Evolutionary conservation across 1,284 basidiomycete genomes (phyloP).

Genomic region (Leccinum angustisporum): DNA sequence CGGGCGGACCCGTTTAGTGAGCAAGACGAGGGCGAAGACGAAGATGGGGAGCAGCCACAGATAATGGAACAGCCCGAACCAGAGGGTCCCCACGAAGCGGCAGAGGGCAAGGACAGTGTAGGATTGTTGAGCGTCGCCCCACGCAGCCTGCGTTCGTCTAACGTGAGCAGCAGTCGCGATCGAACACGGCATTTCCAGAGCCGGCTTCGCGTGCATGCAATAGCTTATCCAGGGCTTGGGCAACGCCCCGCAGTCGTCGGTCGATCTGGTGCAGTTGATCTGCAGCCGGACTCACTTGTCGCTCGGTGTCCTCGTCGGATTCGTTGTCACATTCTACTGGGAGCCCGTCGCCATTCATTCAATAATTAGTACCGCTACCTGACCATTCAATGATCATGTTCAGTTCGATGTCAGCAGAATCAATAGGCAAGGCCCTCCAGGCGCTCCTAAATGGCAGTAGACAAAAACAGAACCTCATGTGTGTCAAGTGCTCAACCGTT

Average conservation of each 20-base stretch:
- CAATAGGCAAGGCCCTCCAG: no score
- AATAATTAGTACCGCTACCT: no score
- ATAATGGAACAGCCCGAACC: conserved; percentile 54
- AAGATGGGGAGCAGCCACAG: conserved; percentile 41
- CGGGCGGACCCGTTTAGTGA: conserved; percentile 34
- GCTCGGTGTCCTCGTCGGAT: conserved; percentile 44
- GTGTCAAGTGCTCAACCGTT: no score
- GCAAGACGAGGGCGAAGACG: conserved; percentile 41
- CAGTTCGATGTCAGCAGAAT: no score
- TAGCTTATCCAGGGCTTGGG: conserved; percentile 64
- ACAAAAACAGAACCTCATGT: no score
- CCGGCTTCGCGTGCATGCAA: conserved; percentile 58
- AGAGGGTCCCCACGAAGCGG: conserved; percentile 56
- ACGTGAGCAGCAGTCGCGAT: conserved; percentile 43
- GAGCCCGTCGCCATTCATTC: conserved; percentile 40
- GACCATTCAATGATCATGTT: no score
- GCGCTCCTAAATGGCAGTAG: no score
- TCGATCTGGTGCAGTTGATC: conserved; percentile 53
- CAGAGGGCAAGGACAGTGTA: conserved; percentile 69
- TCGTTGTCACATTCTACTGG: conserved; percentile 48
- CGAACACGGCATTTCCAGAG: conserved; percentile 44
- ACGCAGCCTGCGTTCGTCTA: conserved; percentile 57
- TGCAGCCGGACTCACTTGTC: conserved; percentile 56
- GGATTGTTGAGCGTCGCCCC: conserved; percentile 53
- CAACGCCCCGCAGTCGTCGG: conserved; percentile 57